Evolutionary conservation across 202 grass and related monocot genomes (phyloP).

Genomic region (Setaria italica): DNA sequence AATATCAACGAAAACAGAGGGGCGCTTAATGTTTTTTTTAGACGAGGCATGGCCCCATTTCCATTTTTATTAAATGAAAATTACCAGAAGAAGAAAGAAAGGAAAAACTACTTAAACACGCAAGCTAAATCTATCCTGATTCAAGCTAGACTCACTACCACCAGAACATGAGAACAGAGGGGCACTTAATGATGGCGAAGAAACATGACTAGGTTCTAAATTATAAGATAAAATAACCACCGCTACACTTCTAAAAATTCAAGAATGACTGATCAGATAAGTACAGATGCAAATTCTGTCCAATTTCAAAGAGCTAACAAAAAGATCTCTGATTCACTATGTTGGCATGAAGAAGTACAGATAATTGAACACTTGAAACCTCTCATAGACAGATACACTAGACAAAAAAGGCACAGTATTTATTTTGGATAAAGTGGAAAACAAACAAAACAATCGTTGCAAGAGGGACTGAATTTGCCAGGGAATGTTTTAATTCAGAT

Average conservation of each 20-base stretch:
- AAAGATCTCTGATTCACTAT: background rate
- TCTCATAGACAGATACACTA: background rate
- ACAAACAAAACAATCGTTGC: background rate
- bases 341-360: background rate
- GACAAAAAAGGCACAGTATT: background rate
- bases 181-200: background rate
- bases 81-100: too few relatives aligned
- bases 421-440: slow-evolving; percentile 12
- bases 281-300: background rate
- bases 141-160: too few relatives aligned
- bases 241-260: background rate
- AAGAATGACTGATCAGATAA: slow-evolving; percentile 3
- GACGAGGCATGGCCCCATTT: too few relatives aligned
- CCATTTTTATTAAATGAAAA: too few relatives aligned
- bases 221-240: background rate
- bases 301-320: background rate
- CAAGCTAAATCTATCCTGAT: too few relatives aligned
- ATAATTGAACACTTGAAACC: background rate
- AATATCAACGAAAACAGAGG: slow-evolving; percentile 26
- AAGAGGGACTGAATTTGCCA: background rate
- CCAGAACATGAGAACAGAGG: background rate
- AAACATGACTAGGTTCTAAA: background rate
- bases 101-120: too few relatives aligned
- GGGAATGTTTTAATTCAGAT: background rate
- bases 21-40: background rate